A percentile compares a stretch with the other conserved stretches of the same genome.
phyloP scores from a whole-genome alignment of 2,329 filamentous ascomycete genomes.

The Beauveria brongniartii region DNA sequence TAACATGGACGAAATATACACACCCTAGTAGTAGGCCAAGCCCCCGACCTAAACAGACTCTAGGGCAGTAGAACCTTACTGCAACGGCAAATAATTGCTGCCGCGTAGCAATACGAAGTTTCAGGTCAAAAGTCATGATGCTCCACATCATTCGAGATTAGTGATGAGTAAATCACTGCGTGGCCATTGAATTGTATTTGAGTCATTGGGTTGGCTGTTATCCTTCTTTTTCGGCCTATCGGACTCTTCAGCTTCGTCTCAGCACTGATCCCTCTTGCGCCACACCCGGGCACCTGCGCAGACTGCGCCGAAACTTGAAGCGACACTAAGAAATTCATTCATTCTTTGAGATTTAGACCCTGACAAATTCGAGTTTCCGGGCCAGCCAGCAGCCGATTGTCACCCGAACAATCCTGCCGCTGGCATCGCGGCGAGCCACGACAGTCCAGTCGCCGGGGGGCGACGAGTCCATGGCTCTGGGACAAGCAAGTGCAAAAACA shows the following conservation, averaged over 20 bases:
- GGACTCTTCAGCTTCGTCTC: not conserved
- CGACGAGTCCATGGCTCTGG: constrained; percentile 31
- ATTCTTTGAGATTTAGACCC: not conserved
- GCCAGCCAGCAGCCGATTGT: constrained; percentile 34
- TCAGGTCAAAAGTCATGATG: no score
- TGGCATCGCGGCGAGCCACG: constrained; percentile 22
- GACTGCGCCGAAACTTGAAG: not conserved
- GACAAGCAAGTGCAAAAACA: constrained; percentile 30
- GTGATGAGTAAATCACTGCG: no score
- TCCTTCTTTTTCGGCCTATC: not conserved
- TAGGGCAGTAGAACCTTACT: no score
- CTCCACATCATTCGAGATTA: no score
- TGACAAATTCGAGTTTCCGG: constrained; percentile 17
- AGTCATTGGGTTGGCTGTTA: no score
- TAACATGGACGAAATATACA: no score
- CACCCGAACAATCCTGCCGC: constrained; percentile 18
- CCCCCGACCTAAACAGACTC: no score
- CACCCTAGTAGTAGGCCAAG: no score
- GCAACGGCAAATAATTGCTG: no score
- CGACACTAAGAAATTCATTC: no score
- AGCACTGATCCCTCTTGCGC: not conserved
- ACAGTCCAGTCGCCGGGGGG: constrained; percentile 36
- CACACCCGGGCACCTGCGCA: not conserved
- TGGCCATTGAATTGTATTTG: no score
- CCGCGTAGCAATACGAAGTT: no score